Evolutionary conservation across 2,329 filamentous ascomycete genomes (phyloP).

Genomic region (Exophiala xenobiotica): DNA sequence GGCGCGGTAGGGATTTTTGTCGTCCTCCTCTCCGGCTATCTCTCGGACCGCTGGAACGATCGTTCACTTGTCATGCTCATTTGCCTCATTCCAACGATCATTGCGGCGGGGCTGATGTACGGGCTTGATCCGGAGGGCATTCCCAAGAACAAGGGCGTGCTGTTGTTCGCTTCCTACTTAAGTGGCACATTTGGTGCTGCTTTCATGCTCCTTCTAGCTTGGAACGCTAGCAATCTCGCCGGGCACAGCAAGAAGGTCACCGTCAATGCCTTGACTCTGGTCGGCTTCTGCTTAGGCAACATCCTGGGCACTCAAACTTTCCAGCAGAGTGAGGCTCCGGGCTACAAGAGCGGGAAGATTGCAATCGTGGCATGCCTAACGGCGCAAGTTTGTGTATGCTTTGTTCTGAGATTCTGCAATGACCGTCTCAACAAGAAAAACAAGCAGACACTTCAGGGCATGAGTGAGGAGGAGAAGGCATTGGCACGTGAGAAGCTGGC

Average conservation of each 20-base stretch:
- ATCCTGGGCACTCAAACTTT: slow-evolving; percentile 48
- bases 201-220: slow-evolving; percentile 48
- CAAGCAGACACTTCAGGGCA: slow-evolving; percentile 29
- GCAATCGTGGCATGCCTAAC: slow-evolving; percentile 35
- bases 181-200: slow-evolving; percentile 46
- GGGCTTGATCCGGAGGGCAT: slow-evolving; percentile 33
- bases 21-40: slow-evolving; percentile 41
- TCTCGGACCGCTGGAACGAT: slow-evolving; percentile 41
- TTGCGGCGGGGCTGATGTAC: slow-evolving; percentile 41
- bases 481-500: slow-evolving; percentile 32
- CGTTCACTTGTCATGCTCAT: slow-evolving; percentile 46
- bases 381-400: slow-evolving; percentile 33
- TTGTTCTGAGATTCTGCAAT: slow-evolving; percentile 34
- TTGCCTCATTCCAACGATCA: slow-evolving; percentile 48
- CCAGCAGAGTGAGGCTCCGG: slow-evolving; percentile 42
- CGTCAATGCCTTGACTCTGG: slow-evolving; percentile 46
- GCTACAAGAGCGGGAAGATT: slow-evolving; percentile 43
- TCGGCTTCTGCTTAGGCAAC: slow-evolving; percentile 45
- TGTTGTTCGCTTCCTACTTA: slow-evolving; percentile 46
- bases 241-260: slow-evolving; percentile 54
- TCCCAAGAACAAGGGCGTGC: slow-evolving; percentile 41
- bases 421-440: slow-evolving; percentile 36
- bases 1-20: slow-evolving; percentile 46
- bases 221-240: slow-evolving; percentile 49
- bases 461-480: slow-evolving; percentile 34